These are phyloP conservation scores for Saccharomyces kudriavzevii DNA, from an alignment of 805 yeast genomes.

Conservation along the genomic window DNA sequence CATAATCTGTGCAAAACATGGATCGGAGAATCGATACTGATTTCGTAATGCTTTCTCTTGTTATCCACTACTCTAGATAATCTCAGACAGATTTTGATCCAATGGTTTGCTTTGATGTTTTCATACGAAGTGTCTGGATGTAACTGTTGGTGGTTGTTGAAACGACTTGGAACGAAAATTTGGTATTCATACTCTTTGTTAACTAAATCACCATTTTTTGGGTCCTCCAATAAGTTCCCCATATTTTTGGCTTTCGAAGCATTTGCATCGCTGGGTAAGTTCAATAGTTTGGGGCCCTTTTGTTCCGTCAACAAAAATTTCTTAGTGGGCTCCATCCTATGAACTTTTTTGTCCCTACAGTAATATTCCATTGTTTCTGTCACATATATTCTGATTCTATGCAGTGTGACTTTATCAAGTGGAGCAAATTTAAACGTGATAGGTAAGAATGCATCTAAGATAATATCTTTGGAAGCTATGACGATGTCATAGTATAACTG, in stretches of 20 bases:
- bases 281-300: conserved; percentile 45
- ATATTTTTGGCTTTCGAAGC: conserved; percentile 33
- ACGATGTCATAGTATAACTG: conserved; percentile 83
- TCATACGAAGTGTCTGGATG: conserved; percentile 83
- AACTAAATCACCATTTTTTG: conserved; percentile 46
- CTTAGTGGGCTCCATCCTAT: conserved; percentile 82
- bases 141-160: conserved; percentile 46
- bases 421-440: conserved; percentile 79
- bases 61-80: conserved; percentile 58
- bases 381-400: conserved; percentile 74
- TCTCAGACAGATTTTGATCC: conserved; percentile 86
- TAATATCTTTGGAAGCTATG: conserved; percentile 80
- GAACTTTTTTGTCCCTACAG: conserved; percentile 79
- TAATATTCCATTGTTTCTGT: conserved; percentile 89
- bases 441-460: conserved; percentile 77
- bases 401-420: conserved; percentile 74
- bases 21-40: conserved; percentile 90
- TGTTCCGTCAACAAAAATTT: conserved; percentile 77
- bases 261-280: conserved; percentile 28
- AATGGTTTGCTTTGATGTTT: conserved; percentile 83
- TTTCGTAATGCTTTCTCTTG: conserved; percentile 86
- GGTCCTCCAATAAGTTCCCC: conserved; percentile 37
- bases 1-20: conserved; percentile 71
- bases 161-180: conserved; percentile 68
- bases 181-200: conserved; percentile 81